Base-by-base conservation (phyloP, 148 eudicot genomes). In the Euryodendron excelsum region DNA sequence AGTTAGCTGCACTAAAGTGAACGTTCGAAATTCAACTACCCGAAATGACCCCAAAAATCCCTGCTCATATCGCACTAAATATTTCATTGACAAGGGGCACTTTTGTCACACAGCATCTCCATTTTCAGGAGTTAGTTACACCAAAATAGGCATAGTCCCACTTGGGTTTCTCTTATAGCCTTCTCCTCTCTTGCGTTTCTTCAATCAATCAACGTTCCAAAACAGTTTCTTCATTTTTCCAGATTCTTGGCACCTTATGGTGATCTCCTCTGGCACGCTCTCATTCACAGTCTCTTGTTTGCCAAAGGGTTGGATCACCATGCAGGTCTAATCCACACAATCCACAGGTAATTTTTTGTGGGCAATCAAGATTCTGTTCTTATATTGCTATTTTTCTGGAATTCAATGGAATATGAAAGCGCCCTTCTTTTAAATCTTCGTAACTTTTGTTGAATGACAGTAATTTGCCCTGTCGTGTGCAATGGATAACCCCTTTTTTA, bases 81-180 rank as follows among this genome's bases (percentile, higher is more conserved):
- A 31, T 72, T 12, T 33, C 41, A 5, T 9, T 7, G 17, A 33
- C 39, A 72, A 72, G n/a, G 47, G 76, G 63, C 45, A 72, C 21
- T 56, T n/a, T 55, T 15, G 77, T 36, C 62, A 12, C 5, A n/a
- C 44, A 36, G 65, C 52, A 73, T 36, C 56, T 72, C 28, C 21
- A 59, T n/a, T n/a, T n/a, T n/a, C n/a, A n/a, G n/a, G n/a, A 74
- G 77, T 74, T 58, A 37, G 77, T 74, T 59, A 60, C 17, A 47
- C 78, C 69, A 59, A 75, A 75, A 60, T 41, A 60, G 39, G 74
- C 37, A 39, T 41, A 11, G 39, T 9, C 9, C 23, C 23, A 1
- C 18, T 55, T 60, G 25, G 64, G 30, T 25, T 27, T 47, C 52
- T 68, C 27, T 15, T 0, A 11, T 21, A 14, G 72, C 21, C 36